Percentiles rank a stretch among this genome's conserved stretches.
Conservation (phyloP, 805 yeast genomes). For the Maudiozyma serrabonitensis region DNA sequence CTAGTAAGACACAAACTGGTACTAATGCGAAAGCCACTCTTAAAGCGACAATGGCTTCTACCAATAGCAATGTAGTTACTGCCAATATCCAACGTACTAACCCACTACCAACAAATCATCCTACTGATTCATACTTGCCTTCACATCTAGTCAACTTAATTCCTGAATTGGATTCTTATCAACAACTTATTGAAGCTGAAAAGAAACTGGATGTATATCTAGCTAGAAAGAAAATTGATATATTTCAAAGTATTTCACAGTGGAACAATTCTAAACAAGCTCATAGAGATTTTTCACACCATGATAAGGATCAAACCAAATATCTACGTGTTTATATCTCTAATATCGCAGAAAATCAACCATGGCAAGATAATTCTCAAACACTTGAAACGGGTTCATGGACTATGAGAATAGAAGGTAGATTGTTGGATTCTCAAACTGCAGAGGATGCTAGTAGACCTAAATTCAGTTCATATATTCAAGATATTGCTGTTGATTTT, state of each 20-base stretch:
- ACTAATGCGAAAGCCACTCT: not conserved
- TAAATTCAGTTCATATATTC: slow-evolving; percentile 69
- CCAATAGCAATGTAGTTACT: not conserved
- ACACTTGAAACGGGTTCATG: slow-evolving; percentile 39
- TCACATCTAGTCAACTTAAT: slow-evolving; percentile 36
- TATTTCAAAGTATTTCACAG: slow-evolving; percentile 57
- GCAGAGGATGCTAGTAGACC: slow-evolving; percentile 41
- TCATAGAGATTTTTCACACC: slow-evolving; percentile 22
- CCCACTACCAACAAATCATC: slow-evolving; percentile 29
- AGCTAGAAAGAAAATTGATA: slow-evolving; percentile 73
- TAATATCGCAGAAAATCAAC: slow-evolving; percentile 75
- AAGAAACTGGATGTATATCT: slow-evolving; percentile 68
- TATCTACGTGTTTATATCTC: slow-evolving; percentile 75
- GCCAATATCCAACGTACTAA: slow-evolving; percentile 13
- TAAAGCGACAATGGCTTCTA: not conserved
- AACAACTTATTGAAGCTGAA: slow-evolving; percentile 72
- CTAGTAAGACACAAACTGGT: not conserved
- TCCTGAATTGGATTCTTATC: slow-evolving; percentile 66
- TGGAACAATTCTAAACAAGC: slow-evolving; percentile 34
- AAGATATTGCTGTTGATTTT: slow-evolving; percentile 78
- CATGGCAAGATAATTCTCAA: slow-evolving; percentile 52
- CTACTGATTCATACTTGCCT: slow-evolving; percentile 47
- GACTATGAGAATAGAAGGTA: slow-evolving; percentile 86
- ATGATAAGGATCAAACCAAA: slow-evolving; percentile 33
- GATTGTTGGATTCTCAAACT: slow-evolving; percentile 46